phyloP scores from a whole-genome alignment of 2,329 filamentous ascomycete species.

The Ambrosiella beaveri region DNA sequence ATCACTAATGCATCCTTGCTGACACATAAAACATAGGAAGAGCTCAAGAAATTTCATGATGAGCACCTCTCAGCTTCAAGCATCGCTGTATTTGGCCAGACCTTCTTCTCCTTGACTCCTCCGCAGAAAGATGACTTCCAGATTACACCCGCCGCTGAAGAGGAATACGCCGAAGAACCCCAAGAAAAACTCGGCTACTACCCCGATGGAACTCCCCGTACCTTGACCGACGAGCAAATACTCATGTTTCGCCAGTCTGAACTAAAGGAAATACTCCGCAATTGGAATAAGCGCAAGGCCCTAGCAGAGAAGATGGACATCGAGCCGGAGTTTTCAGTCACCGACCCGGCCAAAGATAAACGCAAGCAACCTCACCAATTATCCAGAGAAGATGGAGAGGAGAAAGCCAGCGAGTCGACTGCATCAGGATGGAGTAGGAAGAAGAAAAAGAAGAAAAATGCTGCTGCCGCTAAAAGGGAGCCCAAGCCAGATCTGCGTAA shows the following conservation, averaged over 20 bases:
- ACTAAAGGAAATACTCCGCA: constrained; percentile 50
- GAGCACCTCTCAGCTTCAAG: background rate
- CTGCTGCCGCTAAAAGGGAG: constrained; percentile 16
- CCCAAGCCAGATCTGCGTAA: constrained; percentile 46
- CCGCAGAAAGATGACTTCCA: background rate
- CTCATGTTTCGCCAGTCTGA: constrained; percentile 82
- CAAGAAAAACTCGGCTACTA: constrained; percentile 69
- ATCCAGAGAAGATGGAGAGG: constrained; percentile 13
- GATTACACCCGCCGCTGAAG: constrained; percentile 13
- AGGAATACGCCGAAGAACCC: constrained; percentile 17
- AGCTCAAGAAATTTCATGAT: constrained; percentile 7
- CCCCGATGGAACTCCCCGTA: constrained; percentile 68
- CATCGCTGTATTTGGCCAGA: background rate
- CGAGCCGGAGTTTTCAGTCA: constrained; percentile 8
- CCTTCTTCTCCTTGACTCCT: background rate
- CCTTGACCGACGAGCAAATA: constrained; percentile 80
- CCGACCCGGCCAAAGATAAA: constrained; percentile 3
- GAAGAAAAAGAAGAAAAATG: constrained; percentile 19
- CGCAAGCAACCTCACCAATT: background rate
- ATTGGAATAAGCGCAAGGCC: constrained; percentile 12
- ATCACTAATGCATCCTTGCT: background rate
- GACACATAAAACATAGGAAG: background rate
- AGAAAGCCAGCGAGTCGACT: constrained; percentile 2
- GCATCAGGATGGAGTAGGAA: constrained; percentile 17
- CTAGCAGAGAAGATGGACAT: constrained; percentile 6